phyloP scores from a whole-genome alignment of 768 basidiomycete species.

The Amanita muscaria region DNA sequence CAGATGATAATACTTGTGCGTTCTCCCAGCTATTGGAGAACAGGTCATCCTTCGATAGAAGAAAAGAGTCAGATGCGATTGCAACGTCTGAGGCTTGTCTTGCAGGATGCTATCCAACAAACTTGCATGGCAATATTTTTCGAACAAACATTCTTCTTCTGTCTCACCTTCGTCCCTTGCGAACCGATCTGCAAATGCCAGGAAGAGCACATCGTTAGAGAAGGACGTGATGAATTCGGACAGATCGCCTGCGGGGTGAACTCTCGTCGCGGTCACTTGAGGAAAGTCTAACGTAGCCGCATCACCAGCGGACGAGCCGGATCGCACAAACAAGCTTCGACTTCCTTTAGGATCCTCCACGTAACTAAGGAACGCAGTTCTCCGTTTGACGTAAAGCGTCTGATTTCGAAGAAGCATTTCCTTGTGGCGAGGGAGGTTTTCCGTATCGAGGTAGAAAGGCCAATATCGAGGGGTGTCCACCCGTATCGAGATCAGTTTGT shows the following conservation, averaged over 20 bases:
- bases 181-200: constrained; percentile 76
- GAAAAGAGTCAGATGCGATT: constrained; percentile 66
- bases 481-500: constrained; percentile 70
- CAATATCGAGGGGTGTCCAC: constrained; percentile 95
- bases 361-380: constrained; percentile 89
- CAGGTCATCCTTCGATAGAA: constrained; percentile 47
- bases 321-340: constrained; percentile 81
- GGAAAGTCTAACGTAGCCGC: constrained; percentile 83
- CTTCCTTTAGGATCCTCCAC: constrained; percentile 91
- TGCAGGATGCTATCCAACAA: constrained; percentile 84
- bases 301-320: constrained; percentile 78
- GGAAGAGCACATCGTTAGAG: constrained; percentile 71
- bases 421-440: constrained; percentile 57
- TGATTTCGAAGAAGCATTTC: constrained; percentile 64
- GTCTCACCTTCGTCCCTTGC: constrained; percentile 54
- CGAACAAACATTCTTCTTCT: constrained; percentile 51
- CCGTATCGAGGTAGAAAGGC: constrained; percentile 81
- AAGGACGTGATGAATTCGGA: constrained; percentile 83
- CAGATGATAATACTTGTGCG: constrained; percentile 47
- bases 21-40: constrained; percentile 31
- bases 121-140: constrained; percentile 65
- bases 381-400: constrained; percentile 86
- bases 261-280: constrained; percentile 54
- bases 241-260: constrained; percentile 64
- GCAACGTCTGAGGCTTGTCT: constrained; percentile 76